Evolutionary conservation across 1,284 basidiomycete genomes (phyloP), one percentile per base, ranked within the genome.

Genomic region (Chalciporus sp.): DNA sequence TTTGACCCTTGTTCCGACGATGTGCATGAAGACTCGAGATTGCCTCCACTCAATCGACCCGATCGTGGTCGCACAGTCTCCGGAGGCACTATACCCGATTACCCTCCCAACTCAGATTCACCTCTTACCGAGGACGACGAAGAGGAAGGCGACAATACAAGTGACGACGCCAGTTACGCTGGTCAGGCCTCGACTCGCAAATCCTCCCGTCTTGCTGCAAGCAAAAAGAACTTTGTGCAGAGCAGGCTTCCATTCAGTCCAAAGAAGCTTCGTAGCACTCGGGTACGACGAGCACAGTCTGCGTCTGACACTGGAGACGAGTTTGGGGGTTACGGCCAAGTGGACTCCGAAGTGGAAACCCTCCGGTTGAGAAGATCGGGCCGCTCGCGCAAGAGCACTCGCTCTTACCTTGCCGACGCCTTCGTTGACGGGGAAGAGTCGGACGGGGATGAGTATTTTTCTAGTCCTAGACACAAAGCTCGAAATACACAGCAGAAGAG

Each of bases 1-100:
- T 90, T 91, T 65, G 80, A 89, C 62, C 86, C 87, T n/a, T 76
- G 78, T 26, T 80, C 80, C 2, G 57, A 66, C 17, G 76, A 82
- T 56, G 75, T 91, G 6, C 84, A 89, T 60, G 81, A 82, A n/a
- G 65, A 74, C 19, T 83, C 81, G 52, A 84, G 86, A 39, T 64
- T 84, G 51, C 52, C 76, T 41, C 72, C 61, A 16, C 42, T 74
- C 11, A 20, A 35, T n/a, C 7, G 42, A 37, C 61, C 55, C 45
- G 54, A 57, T 42, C 55, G 16, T 45, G 43, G 49, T 23, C 56
- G 33, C 28, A 9, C 57, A 29, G 43, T 55, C 29, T 54, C 46
- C 28, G 53, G 60, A 39, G 58, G 50, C 23, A 50, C 52, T 20
- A 20, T 17, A 47, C 56, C 51, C 31, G 47, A 29, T 2, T 61